Conservation (phyloP, 2,329 filamentous ascomycete species). For the Talaromyces sp. region DNA sequence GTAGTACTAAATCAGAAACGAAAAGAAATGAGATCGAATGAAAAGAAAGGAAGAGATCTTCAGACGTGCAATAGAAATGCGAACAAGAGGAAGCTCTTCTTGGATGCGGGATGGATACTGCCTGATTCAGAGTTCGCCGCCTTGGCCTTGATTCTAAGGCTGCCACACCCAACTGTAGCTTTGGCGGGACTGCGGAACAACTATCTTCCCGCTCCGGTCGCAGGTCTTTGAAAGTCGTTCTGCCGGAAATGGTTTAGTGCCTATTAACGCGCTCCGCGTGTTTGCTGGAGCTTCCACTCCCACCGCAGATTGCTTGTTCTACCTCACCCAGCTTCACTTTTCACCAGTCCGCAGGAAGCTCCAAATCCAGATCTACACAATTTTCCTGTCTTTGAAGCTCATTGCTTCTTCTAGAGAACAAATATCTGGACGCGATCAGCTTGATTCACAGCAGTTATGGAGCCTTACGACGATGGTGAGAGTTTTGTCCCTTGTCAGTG, state of each 20-base stretch:
- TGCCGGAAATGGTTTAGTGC: conserved; percentile 20
- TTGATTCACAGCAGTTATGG: conserved; percentile 29
- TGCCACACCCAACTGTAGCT: not conserved
- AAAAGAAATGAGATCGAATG: not conserved
- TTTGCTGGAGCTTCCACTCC: conserved; percentile 26
- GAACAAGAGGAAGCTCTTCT: not conserved
- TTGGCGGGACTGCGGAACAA: not conserved
- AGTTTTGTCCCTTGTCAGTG: not conserved
- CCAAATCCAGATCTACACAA: not conserved
- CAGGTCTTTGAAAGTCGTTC: not conserved
- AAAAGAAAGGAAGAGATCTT: conserved; percentile 4
- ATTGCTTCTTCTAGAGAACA: not conserved
- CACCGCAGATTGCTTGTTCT: not conserved
- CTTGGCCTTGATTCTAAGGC: not conserved
- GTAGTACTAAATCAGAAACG: not conserved
- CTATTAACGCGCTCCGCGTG: conserved; percentile 24
- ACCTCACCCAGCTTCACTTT: not conserved
- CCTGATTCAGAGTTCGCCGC: not conserved
- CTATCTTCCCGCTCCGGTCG: not conserved
- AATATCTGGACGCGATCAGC: not conserved
- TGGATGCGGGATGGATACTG: conserved; percentile 2
- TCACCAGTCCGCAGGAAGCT: not conserved
- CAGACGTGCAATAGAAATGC: not conserved
- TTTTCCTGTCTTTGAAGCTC: not conserved
- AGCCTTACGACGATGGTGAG: conserved; percentile 38